These are phyloP conservation scores for Globisporangium spiculum DNA, from an alignment of 352 stramenopile species.

Conservation along the genomic window DNA sequence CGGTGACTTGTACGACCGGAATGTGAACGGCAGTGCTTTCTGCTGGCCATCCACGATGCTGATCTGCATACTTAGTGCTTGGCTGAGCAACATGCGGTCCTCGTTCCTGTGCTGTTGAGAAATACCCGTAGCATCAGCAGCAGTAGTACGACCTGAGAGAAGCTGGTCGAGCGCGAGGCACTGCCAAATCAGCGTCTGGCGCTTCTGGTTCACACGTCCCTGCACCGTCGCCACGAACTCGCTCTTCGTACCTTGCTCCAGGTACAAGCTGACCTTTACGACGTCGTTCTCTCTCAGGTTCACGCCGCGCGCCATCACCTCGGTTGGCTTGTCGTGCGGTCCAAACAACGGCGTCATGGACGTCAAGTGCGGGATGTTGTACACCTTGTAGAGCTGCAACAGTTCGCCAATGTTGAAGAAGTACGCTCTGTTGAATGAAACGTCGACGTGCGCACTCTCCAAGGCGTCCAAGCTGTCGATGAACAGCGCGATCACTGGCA, in stretches of 20 bases:
- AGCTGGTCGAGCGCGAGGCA: constrained; percentile 38
- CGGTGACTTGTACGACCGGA: constrained; percentile 56
- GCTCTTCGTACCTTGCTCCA: constrained; percentile 16
- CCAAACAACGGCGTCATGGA: constrained; percentile 48
- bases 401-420: constrained; percentile 54
- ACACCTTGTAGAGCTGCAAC: constrained; percentile 45
- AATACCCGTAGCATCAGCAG: background rate
- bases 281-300: constrained; percentile 34
- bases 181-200: constrained; percentile 45
- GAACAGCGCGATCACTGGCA: constrained; percentile 36
- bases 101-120: background rate
- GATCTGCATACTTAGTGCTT: constrained; percentile 49
- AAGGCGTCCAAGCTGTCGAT: constrained; percentile 32
- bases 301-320: constrained; percentile 36
- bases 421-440: constrained; percentile 52
- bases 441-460: constrained; percentile 32
- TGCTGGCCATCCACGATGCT: constrained; percentile 54
- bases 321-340: constrained; percentile 41
- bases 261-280: constrained; percentile 44
- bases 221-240: constrained; percentile 24
- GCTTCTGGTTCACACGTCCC: constrained; percentile 38
- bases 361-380: constrained; percentile 58
- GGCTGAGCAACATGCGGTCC: constrained; percentile 41
- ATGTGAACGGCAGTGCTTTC: constrained; percentile 43
- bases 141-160: background rate